Percentiles rank a stretch among this genome's conserved stretches.
phyloP scores from a whole-genome alignment of 169 alveolate genomes.

The Eimeria brunetti region DNA sequence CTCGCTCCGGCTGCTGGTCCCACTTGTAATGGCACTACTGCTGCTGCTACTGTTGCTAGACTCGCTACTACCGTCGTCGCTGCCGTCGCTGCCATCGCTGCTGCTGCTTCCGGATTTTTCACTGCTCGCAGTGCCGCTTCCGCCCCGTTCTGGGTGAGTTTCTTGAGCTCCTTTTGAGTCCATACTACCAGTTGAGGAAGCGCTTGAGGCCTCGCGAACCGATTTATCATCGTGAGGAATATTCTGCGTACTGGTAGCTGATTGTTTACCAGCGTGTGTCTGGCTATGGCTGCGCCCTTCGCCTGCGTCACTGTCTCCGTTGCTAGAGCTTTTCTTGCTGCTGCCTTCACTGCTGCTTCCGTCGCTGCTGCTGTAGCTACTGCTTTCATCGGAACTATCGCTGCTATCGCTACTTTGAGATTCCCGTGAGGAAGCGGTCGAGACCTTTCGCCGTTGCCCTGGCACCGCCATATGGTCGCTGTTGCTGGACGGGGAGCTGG shows the following conservation, averaged over 20 bases:
- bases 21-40: not conserved
- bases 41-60: conserved; percentile 9
- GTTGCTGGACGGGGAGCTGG: conserved; percentile 7
- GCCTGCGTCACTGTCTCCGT: not conserved
- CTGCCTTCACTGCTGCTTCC: conserved; percentile 29
- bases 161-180: not conserved
- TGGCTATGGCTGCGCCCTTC: not conserved
- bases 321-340: not conserved
- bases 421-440: not conserved
- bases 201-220: not conserved
- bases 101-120: conserved; percentile 30
- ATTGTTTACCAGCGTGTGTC: not conserved
- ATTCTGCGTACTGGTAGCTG: not conserved
- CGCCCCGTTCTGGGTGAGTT: not conserved
- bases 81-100: not conserved
- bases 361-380: not conserved
- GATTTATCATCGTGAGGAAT: not conserved
- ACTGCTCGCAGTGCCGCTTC: conserved; percentile 11
- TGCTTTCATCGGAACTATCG: conserved; percentile 8
- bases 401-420: conserved; percentile 13
- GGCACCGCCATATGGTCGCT: not conserved
- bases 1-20: conserved; percentile 26
- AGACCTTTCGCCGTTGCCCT: not conserved
- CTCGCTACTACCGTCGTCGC: not conserved
- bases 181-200: not conserved